phyloP scores from a whole-genome alignment of 1,284 basidiomycete species.

The Coniophora puteana region DNA sequence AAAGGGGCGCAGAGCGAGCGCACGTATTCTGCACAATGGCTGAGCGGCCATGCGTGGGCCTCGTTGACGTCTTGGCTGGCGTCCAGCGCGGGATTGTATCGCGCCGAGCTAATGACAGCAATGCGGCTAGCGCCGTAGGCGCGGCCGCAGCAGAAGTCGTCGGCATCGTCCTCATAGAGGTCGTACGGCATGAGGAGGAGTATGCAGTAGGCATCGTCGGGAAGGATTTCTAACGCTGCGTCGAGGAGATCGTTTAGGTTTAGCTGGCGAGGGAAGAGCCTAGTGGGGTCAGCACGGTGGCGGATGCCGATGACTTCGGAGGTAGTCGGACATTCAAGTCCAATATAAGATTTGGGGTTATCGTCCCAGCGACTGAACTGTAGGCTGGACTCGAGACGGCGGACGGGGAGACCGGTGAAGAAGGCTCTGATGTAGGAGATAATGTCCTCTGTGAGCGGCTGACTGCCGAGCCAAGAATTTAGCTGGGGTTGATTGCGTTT shows the following conservation, averaged over 20 bases:
- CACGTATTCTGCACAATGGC: background rate
- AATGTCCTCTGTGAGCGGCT: no score
- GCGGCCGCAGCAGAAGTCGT: slow-evolving; percentile 32
- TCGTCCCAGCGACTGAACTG: no score
- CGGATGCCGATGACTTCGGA: slow-evolving; percentile 30
- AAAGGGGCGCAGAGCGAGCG: no score
- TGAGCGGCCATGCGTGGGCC: background rate
- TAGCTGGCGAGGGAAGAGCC: slow-evolving; percentile 25
- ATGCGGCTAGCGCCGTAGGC: slow-evolving; percentile 34
- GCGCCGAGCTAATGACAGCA: slow-evolving; percentile 30
- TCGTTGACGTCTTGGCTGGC: slow-evolving; percentile 22
- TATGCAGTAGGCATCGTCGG: slow-evolving; percentile 30
- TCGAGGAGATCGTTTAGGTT: slow-evolving; percentile 34
- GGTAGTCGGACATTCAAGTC: no score
- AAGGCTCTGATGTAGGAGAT: no score
- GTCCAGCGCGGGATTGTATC: slow-evolving; percentile 30
- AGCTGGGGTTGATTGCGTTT: no score
- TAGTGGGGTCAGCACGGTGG: slow-evolving; percentile 21
- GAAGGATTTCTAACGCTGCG: slow-evolving; percentile 28
- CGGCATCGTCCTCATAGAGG: slow-evolving; percentile 30
- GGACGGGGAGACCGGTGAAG: no score
- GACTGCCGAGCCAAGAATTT: no score
- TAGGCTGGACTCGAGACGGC: no score
- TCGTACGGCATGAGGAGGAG: slow-evolving; percentile 30
- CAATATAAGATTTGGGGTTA: no score